A percentile compares a stretch with the other conserved stretches of the same genome.
These are phyloP conservation scores for Suillus bovinus DNA, from an alignment of 768 basidiomycete genomes.

Conservation along the genomic window DNA sequence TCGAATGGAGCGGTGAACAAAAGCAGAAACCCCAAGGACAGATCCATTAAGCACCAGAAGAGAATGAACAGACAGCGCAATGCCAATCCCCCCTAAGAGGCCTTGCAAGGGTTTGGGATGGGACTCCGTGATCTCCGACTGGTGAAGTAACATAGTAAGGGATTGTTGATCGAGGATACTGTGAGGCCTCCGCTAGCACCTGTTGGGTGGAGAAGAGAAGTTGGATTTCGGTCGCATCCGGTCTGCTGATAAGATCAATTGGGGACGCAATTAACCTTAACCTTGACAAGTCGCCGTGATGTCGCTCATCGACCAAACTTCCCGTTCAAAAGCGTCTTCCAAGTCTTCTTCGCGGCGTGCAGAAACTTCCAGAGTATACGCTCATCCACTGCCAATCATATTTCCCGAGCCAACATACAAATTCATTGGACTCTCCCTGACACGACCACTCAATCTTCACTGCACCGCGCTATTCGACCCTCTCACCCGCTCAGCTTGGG, in stretches of 20 bases:
- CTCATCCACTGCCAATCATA: constrained; percentile 66
- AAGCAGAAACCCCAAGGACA: constrained; percentile 63
- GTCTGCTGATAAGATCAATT: too few species aligned
- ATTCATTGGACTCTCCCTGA: constrained; percentile 57
- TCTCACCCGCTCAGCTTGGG: constrained; percentile 86
- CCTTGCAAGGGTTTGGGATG: constrained; percentile 49
- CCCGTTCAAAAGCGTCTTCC: constrained; percentile 35
- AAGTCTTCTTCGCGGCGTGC: constrained; percentile 57
- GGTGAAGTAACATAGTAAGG: neutral
- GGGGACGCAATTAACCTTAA: too few species aligned
- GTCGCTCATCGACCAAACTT: constrained; percentile 49
- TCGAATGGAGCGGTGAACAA: constrained; percentile 50
- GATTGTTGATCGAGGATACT: neutral
- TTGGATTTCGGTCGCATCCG: too few species aligned
- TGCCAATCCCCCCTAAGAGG: constrained; percentile 54
- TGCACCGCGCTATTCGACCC: constrained; percentile 79
- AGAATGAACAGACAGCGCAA: constrained; percentile 52
- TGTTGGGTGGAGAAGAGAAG: too few species aligned
- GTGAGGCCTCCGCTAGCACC: too few species aligned
- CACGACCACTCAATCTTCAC: constrained; percentile 66
- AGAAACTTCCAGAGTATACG: constrained; percentile 71
- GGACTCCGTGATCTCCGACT: neutral
- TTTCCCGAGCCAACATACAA: constrained; percentile 50
- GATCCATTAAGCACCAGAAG: constrained; percentile 54
- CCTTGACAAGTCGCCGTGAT: constrained; percentile 27